A percentile compares a stretch with the other conserved stretches of the same genome.
Conservation (phyloP, 2,329 filamentous ascomycete genomes). For the Lithohypha guttulata region DNA sequence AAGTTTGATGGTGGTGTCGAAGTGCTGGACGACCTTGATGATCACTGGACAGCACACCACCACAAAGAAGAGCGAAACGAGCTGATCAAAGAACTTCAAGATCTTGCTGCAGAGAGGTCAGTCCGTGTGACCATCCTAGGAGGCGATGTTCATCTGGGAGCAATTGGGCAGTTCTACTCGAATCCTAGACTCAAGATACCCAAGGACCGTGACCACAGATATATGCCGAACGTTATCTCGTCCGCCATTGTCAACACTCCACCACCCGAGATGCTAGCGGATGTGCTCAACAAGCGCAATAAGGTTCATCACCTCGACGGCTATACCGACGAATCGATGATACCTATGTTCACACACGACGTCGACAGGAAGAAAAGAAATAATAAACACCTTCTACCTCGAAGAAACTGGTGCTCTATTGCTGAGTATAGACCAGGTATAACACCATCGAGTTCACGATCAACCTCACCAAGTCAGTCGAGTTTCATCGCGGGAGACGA, state of each 20-base stretch:
- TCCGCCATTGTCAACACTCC: constrained; percentile 92
- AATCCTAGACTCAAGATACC: constrained; percentile 70
- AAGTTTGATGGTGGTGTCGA: constrained; percentile 86
- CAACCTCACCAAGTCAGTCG: constrained; percentile 49
- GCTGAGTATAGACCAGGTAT: constrained; percentile 67
- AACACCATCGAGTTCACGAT: constrained; percentile 48
- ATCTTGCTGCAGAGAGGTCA: constrained; percentile 84
- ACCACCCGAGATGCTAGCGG: constrained; percentile 75
- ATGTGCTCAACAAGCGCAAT: constrained; percentile 88
- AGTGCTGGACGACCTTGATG: constrained; percentile 82
- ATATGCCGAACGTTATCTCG: constrained; percentile 92
- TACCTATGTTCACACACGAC: constrained; percentile 80
- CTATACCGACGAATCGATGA: constrained; percentile 89
- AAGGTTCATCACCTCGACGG: constrained; percentile 55
- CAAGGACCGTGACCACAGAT: constrained; percentile 86
- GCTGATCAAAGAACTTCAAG: constrained; percentile 82
- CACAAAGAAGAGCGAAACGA: constrained; percentile 84
- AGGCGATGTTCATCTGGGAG: constrained; percentile 87
- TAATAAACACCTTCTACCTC: constrained; percentile 78
- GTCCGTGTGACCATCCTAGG: constrained; percentile 83
- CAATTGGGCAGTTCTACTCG: constrained; percentile 88
- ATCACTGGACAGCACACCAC: constrained; percentile 94
- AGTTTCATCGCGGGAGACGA: constrained; percentile 19
- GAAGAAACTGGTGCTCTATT: constrained; percentile 94
- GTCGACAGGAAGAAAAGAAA: constrained; percentile 83